Percentiles rank a stretch among this genome's conserved stretches.
Evolutionary conservation across 495 filamentous ascomycete genomes (phyloP).

Genomic region (Penicillium malachiteum): DNA sequence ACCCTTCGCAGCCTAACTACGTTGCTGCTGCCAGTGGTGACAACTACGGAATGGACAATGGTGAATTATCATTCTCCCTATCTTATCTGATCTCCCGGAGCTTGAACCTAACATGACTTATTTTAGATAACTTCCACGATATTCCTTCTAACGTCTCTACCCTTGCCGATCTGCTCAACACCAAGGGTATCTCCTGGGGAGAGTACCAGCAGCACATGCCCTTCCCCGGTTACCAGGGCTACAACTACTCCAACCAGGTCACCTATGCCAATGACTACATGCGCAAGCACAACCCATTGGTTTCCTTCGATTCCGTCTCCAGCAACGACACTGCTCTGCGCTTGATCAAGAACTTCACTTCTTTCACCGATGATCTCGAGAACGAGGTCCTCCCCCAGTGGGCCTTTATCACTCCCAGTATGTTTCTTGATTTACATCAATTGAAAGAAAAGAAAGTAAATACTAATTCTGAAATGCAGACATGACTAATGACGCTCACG

Average conservation of each 20-base stretch:
- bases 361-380: slow-evolving; percentile 55
- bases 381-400: slow-evolving; percentile 60
- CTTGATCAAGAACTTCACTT: slow-evolving; percentile 62
- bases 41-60: slow-evolving; percentile 9
- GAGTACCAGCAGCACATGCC: slow-evolving; percentile 9
- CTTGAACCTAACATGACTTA: background rate
- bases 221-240: slow-evolving; percentile 7
- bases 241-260: slow-evolving; percentile 9
- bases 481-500: slow-evolving; percentile 54
- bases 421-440: background rate
- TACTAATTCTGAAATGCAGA: background rate
- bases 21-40: slow-evolving; percentile 8
- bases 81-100: background rate
- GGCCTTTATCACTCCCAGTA: slow-evolving; percentile 55
- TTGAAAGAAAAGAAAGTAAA: background rate
- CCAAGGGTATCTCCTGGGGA: slow-evolving; percentile 7
- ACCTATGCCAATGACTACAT: slow-evolving; percentile 52
- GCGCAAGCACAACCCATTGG: slow-evolving; percentile 68
- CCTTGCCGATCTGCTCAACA: slow-evolving; percentile 6
- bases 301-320: slow-evolving; percentile 55
- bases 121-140: background rate
- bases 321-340: slow-evolving; percentile 48
- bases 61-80: background rate
- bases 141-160: slow-evolving; percentile 7
- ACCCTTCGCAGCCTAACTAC: slow-evolving; percentile 10